Evolutionary conservation across 2,329 filamentous ascomycete species (phyloP), one percentile per base, ranked within the genome.

Genomic region (Ascochyta viciae-villosae): DNA sequence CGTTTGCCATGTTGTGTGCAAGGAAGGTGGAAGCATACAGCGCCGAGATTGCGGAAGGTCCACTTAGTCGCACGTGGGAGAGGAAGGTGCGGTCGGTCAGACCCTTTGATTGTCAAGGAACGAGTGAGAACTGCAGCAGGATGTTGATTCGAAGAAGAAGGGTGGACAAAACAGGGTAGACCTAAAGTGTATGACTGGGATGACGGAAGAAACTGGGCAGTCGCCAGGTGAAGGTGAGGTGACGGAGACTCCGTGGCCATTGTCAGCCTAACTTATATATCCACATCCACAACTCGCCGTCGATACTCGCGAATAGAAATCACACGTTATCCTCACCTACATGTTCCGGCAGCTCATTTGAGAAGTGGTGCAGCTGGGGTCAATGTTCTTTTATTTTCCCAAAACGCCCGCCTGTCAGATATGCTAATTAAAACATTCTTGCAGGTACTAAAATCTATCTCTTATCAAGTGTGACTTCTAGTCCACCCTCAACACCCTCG

Each of bases 401-500:
- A 46, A 66, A 68, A 73, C 66, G 67, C 69, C 70, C 55, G 54
- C 54, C 57, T 61, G 58, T 50, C 46, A 60, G 53, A 60, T 43
- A 49, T 61, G 52, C 63, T 53, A 44, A 42, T 26, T 39, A 51
- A 55, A 64, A 57, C 70, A 64, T 58, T 68, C 65, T 70, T 71
- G 72, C 71, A 74, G 46, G 52, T 61, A 59, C 63, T 62, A 57
- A 59, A 56, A 58, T 54, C 54, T 64, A 61, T 65, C 64, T 62
- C 46, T 60, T 52, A 29, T 46, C 37, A 29, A 55, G 2, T 12
- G 13, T 24, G 38, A 45, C 43, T 33, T 66, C 73, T 87, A 93
- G 68, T 93, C 90, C 57, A 91, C 85, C 59, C 90, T 84, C 60
- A 93, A 81, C 46, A 87, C 83, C 64, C 89, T 85, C 38, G 89